phyloP scores from a whole-genome alignment of 139 green algal species.

The Desmodesmus armatus region DNA sequence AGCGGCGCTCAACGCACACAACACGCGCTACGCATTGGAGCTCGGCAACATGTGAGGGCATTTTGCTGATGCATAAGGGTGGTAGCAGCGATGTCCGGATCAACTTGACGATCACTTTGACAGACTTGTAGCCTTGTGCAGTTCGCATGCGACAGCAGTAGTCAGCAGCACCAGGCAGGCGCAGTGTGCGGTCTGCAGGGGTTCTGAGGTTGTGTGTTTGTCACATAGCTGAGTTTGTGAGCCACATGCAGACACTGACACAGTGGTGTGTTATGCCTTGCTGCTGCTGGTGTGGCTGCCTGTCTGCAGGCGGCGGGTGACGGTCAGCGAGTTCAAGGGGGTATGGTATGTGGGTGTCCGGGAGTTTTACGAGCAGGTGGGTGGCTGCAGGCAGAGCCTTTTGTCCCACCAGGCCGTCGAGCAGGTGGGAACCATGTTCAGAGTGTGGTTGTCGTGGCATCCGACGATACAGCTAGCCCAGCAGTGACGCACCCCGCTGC shows the following conservation, averaged over 20 bases:
- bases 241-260: too few species aligned
- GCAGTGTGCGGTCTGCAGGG: too few species aligned
- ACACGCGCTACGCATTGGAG: conserved; percentile 47
- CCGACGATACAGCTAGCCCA: not conserved
- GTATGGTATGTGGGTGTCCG: conserved; percentile 57
- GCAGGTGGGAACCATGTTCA: not conserved
- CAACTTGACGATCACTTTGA: too few species aligned
- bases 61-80: too few species aligned
- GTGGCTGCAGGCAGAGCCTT: not conserved
- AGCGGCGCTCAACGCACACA: not conserved
- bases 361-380: conserved; percentile 74
- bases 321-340: conserved; percentile 64
- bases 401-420: not conserved
- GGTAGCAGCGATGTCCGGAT: too few species aligned
- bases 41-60: conserved; percentile 48
- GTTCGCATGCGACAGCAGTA: too few species aligned
- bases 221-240: too few species aligned
- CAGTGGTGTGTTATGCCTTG: not conserved
- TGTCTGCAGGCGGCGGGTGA: conserved; percentile 49
- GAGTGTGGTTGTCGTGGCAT: conserved; percentile 8
- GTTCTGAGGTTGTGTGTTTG: too few species aligned
- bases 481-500: not conserved
- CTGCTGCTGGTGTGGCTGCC: not conserved
- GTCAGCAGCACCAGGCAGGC: too few species aligned
- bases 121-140: too few species aligned